phyloP scores from a whole-genome alignment of 2,329 filamentous ascomycete species.

The Aspergillus pseudonomiae region DNA sequence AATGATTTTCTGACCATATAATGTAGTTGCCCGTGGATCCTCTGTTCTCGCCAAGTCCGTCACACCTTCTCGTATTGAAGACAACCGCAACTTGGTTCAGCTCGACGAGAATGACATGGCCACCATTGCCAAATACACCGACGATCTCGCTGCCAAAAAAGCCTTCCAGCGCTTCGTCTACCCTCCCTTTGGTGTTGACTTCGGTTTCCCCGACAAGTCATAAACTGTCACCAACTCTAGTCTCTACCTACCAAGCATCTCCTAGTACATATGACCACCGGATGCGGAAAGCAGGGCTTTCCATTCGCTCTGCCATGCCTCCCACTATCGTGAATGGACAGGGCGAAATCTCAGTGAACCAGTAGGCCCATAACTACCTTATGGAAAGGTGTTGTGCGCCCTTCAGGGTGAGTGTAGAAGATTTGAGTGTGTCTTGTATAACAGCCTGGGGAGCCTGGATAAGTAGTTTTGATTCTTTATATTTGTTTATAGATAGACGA shows the following conservation, averaged over 20 bases:
- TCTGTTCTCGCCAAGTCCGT: constrained; percentile 48
- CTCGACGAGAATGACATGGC: constrained; percentile 43
- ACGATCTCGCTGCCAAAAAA: constrained; percentile 36
- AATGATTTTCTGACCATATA: not conserved
- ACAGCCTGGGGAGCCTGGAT: not conserved
- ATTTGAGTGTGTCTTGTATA: constrained; percentile 1
- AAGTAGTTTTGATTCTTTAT: constrained; percentile 1
- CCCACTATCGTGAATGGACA: not conserved
- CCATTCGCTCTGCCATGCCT: not conserved
- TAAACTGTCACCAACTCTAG: not conserved
- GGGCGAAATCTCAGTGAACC: not conserved
- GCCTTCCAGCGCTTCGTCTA: constrained; percentile 59
- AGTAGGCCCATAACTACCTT: not conserved
- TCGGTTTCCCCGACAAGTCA: constrained; percentile 72
- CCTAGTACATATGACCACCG: not conserved
- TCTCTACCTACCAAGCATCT: not conserved
- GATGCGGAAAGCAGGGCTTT: not conserved
- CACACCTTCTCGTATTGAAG: constrained; percentile 45
- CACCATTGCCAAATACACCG: constrained; percentile 40
- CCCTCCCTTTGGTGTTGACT: constrained; percentile 68
- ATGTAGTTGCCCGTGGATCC: constrained; percentile 41
- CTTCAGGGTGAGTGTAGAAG: not conserved
- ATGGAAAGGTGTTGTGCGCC: not conserved
- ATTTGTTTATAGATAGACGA: constrained; percentile 12
- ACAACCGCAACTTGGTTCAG: constrained; percentile 42